Evolutionary conservation across 1,284 basidiomycete genomes (phyloP), one percentile per base, ranked within the genome.

Genomic region (Fomitopsis palustris): DNA sequence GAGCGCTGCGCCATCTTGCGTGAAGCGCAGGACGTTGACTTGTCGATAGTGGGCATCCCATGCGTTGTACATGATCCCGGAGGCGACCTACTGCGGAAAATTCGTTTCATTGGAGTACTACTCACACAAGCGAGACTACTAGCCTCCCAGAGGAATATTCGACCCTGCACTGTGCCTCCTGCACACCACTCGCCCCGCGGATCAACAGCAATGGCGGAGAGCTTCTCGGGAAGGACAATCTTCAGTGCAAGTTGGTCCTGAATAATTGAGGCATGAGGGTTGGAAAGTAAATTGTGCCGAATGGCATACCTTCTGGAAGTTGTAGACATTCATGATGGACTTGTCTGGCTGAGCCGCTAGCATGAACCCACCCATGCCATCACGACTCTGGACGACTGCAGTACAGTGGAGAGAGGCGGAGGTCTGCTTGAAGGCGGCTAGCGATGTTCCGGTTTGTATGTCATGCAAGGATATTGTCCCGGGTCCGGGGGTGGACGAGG

Each of bases 41-140:
- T 88, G 82, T 53, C 96, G 92, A 75, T 98, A 99, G 74, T 98
- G 96, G 8, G 95, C 96, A 64, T 97, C 96, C 84, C 95, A 95
- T 0, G 91, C 87, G 61, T 91, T 86, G 74, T 91, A 90, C 49
- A 99, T 79, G 43, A 93, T 87, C 7, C 96, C 96, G 3, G 95
- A 96, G 2, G 90, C 81, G 66, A 95, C 81, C 93, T 97, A 75
- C 69, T 71, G 63, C 62, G 67, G 55, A 63, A 64, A 35, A 47
- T 52, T 19, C 47, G 62, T 66, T 64, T 69, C 54, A 61, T 53
- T 57, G 51, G 31, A 21, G 42, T 53, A 43, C 33, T 43, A 12
- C 29, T 12, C 23, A 56, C 25, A 39, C 31, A 17, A 52, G 37
- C 35, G 56, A 49, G 53, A 35, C 19, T 53, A 78, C 86, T 67